A percentile compares a stretch with the other conserved stretches of the same genome.
These are phyloP conservation scores for Margaritispora aquatica DNA, from an alignment of 495 filamentous ascomycete species.

Conservation along the genomic window DNA sequence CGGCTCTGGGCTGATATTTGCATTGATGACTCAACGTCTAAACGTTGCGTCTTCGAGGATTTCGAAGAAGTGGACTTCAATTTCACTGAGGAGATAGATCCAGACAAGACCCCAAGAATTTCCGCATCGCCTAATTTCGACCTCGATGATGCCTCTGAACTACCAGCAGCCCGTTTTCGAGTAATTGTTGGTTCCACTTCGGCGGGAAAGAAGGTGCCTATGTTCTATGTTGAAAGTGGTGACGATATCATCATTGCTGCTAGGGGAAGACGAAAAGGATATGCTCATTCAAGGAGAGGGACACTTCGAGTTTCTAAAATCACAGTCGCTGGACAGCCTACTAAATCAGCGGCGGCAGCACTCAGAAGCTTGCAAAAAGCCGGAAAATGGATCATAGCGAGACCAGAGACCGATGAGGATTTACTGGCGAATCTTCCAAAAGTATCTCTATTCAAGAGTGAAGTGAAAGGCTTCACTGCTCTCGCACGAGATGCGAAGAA, in stretches of 20 bases:
- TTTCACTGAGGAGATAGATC: neutral
- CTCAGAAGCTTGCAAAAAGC: neutral
- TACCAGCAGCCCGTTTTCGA: neutral
- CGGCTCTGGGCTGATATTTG: constrained; percentile 17
- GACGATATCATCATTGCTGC: constrained; percentile 7
- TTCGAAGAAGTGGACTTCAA: constrained; percentile 1
- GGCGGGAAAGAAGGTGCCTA: neutral
- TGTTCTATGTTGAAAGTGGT: constrained; percentile 9
- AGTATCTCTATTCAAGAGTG: neutral
- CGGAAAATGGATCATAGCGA: neutral
- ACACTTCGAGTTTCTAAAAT: constrained; percentile 12
- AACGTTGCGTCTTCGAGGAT: constrained; percentile 18
- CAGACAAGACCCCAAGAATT: neutral
- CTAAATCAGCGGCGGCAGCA: constrained; percentile 8
- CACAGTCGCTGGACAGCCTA: constrained; percentile 16
- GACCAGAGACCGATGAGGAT: neutral
- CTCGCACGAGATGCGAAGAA: no score
- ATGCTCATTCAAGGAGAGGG: neutral
- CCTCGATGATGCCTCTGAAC: neutral
- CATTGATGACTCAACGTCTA: constrained; percentile 1
- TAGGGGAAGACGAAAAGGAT: neutral
- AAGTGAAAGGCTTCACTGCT: neutral
- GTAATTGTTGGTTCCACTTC: neutral
- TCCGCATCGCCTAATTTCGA: neutral
- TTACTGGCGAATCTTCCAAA: neutral